Conservation (phyloP, 345 rosid genomes). For the Sonneratia alba region DNA sequence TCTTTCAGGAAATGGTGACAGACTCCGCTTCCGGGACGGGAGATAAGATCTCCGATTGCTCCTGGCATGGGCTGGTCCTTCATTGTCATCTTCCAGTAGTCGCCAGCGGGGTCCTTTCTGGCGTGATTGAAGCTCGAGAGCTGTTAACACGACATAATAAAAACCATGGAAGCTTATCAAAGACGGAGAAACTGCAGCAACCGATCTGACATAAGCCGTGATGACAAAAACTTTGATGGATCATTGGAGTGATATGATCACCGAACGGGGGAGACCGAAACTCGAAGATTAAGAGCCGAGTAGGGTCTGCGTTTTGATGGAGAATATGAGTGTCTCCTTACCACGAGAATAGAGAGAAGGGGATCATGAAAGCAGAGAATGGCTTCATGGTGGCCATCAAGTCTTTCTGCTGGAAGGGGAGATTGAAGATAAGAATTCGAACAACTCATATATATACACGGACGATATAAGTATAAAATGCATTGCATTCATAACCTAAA, state of each 20-base stretch:
- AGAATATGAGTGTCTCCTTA: constrained; percentile 2
- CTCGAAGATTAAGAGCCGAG: neutral
- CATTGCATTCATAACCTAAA: too few relatives aligned
- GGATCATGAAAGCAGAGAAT: constrained; percentile 9
- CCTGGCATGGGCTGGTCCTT: constrained; percentile 52
- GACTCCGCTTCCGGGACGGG: neutral
- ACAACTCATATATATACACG: too few relatives aligned
- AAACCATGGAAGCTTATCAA: neutral
- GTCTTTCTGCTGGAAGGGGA: neutral
- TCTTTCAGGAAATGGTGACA: constrained; percentile 15
- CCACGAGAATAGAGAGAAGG: constrained; percentile 24
- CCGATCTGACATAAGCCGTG: neutral
- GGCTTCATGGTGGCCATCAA: constrained; percentile 16
- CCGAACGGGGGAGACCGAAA: too few relatives aligned
- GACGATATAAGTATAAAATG: too few relatives aligned
- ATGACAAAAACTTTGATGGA: too few relatives aligned
- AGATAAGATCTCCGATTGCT: constrained; percentile 29
- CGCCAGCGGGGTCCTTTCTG: constrained; percentile 32
- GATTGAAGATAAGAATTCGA: too few relatives aligned
- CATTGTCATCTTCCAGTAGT: constrained; percentile 53
- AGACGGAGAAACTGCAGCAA: neutral
- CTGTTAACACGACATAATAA: neutral
- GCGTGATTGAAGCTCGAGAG: constrained; percentile 28
- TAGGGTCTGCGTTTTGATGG: too few relatives aligned
- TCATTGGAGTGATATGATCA: too few relatives aligned